Evolutionary conservation across 139 green algal genomes (phyloP).

Genomic region (Chlorella sorokiniana): DNA sequence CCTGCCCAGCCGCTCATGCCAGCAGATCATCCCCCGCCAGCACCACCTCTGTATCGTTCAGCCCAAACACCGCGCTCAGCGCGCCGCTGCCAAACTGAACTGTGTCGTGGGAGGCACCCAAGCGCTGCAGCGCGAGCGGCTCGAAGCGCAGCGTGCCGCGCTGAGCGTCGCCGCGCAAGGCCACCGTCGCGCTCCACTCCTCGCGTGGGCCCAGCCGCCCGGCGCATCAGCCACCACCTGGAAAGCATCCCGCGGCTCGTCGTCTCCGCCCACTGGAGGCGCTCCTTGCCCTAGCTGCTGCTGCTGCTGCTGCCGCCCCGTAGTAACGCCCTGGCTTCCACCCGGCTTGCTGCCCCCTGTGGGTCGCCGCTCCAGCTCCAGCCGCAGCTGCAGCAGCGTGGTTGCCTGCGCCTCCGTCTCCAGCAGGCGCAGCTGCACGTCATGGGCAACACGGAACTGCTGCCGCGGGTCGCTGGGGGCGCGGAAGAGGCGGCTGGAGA

Average conservation of each 20-base stretch:
- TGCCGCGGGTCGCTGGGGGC: not conserved
- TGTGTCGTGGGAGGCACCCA: constrained; percentile 2
- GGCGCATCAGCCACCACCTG: not conserved
- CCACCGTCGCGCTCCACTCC: constrained; percentile 15
- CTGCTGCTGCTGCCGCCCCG: not conserved
- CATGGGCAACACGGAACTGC: not conserved
- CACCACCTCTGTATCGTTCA: constrained; percentile 1
- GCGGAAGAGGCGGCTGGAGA: constrained; percentile 16
- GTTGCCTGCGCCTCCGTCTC: constrained; percentile 29
- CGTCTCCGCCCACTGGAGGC: not conserved
- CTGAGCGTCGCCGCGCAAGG: constrained; percentile 14
- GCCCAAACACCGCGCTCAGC: not conserved
- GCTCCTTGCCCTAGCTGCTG: not conserved
- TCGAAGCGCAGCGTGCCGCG: constrained; percentile 23
- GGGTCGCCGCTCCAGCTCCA: constrained; percentile 23
- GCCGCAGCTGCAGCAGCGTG: constrained; percentile 24
- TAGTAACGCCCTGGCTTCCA: not conserved
- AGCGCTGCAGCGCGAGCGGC: constrained; percentile 22
- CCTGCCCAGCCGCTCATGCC: too few relatives aligned
- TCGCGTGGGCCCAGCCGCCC: constrained; percentile 13
- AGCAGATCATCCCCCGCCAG: not conserved
- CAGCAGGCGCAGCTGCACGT: constrained; percentile 20
- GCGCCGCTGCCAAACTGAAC: not conserved
- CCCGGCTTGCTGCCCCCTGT: not conserved
- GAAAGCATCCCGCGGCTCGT: not conserved